Evolutionary conservation across 1,284 basidiomycete species (phyloP), one percentile per base, ranked within the genome.

Genomic region (Chiua sp.): DNA sequence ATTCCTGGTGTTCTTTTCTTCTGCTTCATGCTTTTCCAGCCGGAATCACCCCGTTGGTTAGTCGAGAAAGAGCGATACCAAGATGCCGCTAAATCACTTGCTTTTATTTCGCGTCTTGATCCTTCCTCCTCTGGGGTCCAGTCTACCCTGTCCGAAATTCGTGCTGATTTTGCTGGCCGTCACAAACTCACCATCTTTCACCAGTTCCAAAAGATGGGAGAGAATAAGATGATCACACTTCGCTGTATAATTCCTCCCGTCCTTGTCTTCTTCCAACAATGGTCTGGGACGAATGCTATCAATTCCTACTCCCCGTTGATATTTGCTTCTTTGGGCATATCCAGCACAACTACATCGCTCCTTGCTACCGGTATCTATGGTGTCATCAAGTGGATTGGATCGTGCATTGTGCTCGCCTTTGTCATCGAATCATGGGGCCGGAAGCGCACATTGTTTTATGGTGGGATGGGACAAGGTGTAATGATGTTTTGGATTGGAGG

Each of bases 281-380:
- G 82, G 79, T 79, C 80, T 0, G 86, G 86, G 18, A 86, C 85
- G 57, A 87, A 87, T 72, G 80, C 82, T 0, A 82, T 88, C 71
- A 82, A 83, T 63, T 88, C 88, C 69, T 82, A 80, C 58, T 72
- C 77, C 49, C 81, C 81, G 1, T 67, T 74, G 44, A 85, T 85
- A 26, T 83, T 85, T 62, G 76, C 78, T 42, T 76, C 80, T 6
- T 81, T 91, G 37, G 83, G 86, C 4, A 78, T 88, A 51, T 77
- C 75, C 8, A 82, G 82, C 4, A 80, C 80, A 33, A 82, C 79
- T 3, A 78, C 81, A 3, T 77, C 77, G 26, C 77, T 88, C 11
- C 79, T 87, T 57, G 85, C 87, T 1, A 87, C 86, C 0, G 86
- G 86, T 50, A 77, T 88, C 48, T 87, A 87, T 65, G 86, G 86